A percentile compares a stretch with the other conserved stretches of the same genome.
These are phyloP conservation scores for Venturia asperata DNA, from an alignment of 2,329 filamentous ascomycete genomes.

Conservation along the genomic window DNA sequence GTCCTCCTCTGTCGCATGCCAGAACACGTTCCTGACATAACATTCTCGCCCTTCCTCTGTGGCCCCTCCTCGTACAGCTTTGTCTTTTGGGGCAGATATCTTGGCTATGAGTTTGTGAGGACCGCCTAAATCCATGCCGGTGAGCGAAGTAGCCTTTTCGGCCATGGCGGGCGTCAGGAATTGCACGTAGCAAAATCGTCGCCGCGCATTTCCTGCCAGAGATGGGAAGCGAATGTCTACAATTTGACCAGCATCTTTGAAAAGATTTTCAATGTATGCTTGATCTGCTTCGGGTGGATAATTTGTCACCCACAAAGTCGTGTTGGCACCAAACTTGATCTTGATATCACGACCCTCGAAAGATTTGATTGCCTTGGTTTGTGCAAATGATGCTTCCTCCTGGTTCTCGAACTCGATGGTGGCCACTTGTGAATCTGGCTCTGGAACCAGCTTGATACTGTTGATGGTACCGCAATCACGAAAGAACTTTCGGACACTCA, in stretches of 20 bases:
- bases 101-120: conserved; percentile 65
- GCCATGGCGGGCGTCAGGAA: conserved; percentile 51
- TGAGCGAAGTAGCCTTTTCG: conserved; percentile 56
- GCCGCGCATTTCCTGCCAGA: conserved; percentile 77
- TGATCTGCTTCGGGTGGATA: conserved; percentile 75
- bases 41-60: conserved; percentile 83
- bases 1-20: conserved; percentile 67
- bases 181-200: conserved; percentile 94
- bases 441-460: conserved; percentile 60
- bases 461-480: conserved; percentile 82
- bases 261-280: conserved; percentile 58
- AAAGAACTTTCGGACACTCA: conserved; percentile 80
- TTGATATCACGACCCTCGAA: conserved; percentile 66
- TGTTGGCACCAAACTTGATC: conserved; percentile 66
- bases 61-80: conserved; percentile 72
- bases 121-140: conserved; percentile 63
- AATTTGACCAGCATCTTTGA: conserved; percentile 65
- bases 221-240: conserved; percentile 84
- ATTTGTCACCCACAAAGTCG: conserved; percentile 86
- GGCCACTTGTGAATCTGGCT: conserved; percentile 58
- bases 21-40: conserved; percentile 77
- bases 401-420: conserved; percentile 77
- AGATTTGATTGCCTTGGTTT: conserved; percentile 73
- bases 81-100: conserved; percentile 74
- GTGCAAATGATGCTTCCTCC: conserved; percentile 74